These are phyloP conservation scores for Exophiala sp. DNA, from an alignment of 2,329 filamentous ascomycete genomes.

Conservation along the genomic window DNA sequence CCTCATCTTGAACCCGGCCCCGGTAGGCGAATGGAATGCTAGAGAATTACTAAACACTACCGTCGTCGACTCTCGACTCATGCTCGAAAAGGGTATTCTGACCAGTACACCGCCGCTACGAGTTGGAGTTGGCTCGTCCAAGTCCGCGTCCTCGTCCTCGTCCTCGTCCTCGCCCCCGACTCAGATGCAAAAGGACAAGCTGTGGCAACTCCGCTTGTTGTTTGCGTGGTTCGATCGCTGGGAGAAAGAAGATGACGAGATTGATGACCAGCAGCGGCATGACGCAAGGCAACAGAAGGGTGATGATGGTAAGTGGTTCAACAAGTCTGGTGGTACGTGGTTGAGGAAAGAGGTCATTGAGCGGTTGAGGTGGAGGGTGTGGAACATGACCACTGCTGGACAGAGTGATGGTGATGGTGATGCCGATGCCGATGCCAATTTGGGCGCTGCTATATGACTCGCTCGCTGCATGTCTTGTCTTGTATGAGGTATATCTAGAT, in stretches of 20 bases:
- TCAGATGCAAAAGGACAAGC: conserved; percentile 46
- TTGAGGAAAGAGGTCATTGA: conserved; percentile 53
- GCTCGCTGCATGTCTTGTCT: no score
- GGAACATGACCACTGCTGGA: conserved; percentile 32
- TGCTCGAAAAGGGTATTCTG: conserved; percentile 50
- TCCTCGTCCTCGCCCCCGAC: conserved; percentile 31
- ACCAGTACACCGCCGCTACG: no score
- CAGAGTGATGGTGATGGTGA: background rate
- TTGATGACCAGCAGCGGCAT: conserved; percentile 23
- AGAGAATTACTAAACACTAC: conserved; percentile 52
- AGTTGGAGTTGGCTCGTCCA: no score
- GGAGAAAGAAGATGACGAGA: conserved; percentile 32
- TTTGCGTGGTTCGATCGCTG: conserved; percentile 60
- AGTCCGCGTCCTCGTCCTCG: no score
- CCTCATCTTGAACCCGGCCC: conserved; percentile 49
- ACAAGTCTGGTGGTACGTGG: conserved; percentile 37
- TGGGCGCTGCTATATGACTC: background rate
- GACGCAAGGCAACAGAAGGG: background rate
- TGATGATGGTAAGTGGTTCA: conserved; percentile 19
- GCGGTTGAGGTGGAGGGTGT: conserved; percentile 48
- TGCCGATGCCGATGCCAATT: background rate
- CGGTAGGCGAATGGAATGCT: conserved; percentile 36
- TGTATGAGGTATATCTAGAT: no score
- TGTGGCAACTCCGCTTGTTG: conserved; percentile 58
- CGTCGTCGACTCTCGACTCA: conserved; percentile 65